Evolutionary conservation across 805 yeast genomes (phyloP), one percentile per base, ranked within the genome.

Genomic region (Lachancea sp.): DNA sequence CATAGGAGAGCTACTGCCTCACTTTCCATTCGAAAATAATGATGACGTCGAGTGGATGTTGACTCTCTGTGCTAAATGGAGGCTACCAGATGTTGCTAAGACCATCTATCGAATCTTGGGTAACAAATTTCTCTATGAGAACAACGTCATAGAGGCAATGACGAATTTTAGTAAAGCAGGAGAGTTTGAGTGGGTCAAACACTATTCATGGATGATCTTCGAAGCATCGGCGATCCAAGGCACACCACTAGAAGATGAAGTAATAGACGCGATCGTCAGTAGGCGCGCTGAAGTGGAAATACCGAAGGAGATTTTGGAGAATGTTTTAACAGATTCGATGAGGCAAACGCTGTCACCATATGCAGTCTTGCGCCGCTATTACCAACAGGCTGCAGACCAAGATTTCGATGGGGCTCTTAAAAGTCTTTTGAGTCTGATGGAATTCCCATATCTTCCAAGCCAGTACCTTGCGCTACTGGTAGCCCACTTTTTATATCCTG

Each of bases 11-110:
- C 71, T 77, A 39, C 63, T 85, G 30, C 86, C 87, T 4, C 72
- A 71, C 18, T 84, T 70, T 57, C 70, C 79, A 36, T 80, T 79
- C 55, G 66, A 73, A 44, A 80, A 81, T 8, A 82, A 81, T 56
- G 90, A 84, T 58, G 95, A 85, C 58, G 71, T 82, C 49, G 93
- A 85, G 60, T 85, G 91, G 91, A 75, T 82, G 37, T 66, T 85
- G 42, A 76, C 86, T 2, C 69, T 85, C 4, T 83, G 91, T 66
- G 85, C 89, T 11, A 74, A 81, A 53, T 69, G 84, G 59, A 77
- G 75, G 53, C 60, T 84, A 35, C 70, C 78, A n/a, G 65, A 72
- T 7, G 79, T 85, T 11, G 78, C 85, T 0, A 71, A 72, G 46
- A 68, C 72, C 27, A 67, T 85, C 3, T 81, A 75, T 60, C 71